A percentile compares a stretch with the other conserved stretches of the same genome.
Conservation (phyloP, 2,329 filamentous ascomycete genomes). For the Cercospora zeina region DNA sequence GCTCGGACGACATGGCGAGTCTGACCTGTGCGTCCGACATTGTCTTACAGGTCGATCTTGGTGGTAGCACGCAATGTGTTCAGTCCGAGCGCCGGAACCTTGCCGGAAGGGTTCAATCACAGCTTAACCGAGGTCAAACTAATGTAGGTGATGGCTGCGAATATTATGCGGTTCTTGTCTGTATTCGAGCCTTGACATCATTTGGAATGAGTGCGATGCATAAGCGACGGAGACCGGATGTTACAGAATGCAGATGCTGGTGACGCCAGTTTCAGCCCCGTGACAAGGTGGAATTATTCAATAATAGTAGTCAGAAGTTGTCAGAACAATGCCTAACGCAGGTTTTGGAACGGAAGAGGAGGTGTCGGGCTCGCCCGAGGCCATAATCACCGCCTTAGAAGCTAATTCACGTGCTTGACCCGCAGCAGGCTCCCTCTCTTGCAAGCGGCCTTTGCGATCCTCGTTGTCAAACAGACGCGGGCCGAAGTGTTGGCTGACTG, state of each 20-base stretch:
- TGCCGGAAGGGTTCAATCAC: constrained; percentile 7
- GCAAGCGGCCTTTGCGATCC: neutral
- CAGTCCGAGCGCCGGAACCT: constrained; percentile 12
- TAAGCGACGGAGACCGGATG: constrained; percentile 4
- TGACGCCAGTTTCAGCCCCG: neutral
- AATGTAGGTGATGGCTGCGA: constrained; percentile 12
- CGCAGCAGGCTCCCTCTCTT: neutral
- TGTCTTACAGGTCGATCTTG: constrained; percentile 12
- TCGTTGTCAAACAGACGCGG: constrained; percentile 6
- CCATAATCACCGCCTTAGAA: neutral
- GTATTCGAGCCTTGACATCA: constrained; percentile 10
- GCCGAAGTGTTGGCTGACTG: constrained; percentile 7
- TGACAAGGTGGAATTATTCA: neutral
- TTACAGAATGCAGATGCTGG: neutral
- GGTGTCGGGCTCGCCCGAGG: neutral
- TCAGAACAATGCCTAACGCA: neutral
- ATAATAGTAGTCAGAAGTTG: neutral
- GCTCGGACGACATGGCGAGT: constrained; percentile 11
- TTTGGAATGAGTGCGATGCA: neutral
- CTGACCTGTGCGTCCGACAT: constrained; percentile 2
- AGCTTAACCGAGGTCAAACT: constrained; percentile 13
- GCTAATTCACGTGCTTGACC: constrained; percentile 7
- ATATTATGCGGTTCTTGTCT: neutral
- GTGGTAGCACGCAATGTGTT: constrained; percentile 2
- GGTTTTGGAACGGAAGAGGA: neutral